Percentiles rank a stretch among this genome's conserved stretches.
Conservation (phyloP, 179 eudicot species). For the Amaranthus tricolor region DNA sequence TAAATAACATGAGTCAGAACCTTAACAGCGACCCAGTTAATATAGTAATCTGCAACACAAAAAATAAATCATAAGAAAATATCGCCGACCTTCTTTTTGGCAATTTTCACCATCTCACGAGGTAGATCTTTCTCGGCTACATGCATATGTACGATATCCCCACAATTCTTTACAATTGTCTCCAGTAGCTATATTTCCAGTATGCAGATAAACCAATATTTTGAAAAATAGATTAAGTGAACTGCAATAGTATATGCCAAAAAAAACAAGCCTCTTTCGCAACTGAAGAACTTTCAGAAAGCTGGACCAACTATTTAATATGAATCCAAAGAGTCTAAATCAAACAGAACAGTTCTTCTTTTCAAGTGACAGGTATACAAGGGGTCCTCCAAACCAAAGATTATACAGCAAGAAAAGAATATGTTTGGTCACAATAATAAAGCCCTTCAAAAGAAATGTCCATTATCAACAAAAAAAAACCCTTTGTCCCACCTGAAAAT, state of each 20-base stretch:
- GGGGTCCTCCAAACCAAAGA: background rate
- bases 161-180: constrained; percentile 91
- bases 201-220: constrained; percentile 21
- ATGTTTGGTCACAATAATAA: background rate
- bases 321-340: background rate
- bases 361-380: background rate
- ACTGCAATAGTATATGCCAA: constrained; percentile 7
- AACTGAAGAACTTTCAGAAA: background rate
- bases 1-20: constrained; percentile 13
- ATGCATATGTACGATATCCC: constrained; percentile 91
- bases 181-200: constrained; percentile 69
- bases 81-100: constrained; percentile 68
- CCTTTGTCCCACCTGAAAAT: background rate
- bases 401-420: background rate
- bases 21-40: background rate
- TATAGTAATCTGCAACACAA: constrained; percentile 7
- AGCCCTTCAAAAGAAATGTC: background rate
- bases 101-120: constrained; percentile 88
- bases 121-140: constrained; percentile 91
- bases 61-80: background rate
- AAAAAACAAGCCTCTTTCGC: constrained; percentile 16
- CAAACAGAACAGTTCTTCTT: background rate
- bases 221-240: constrained; percentile 19
- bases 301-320: background rate
- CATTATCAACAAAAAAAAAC: background rate